Base-by-base conservation (phyloP, 2,329 filamentous ascomycete genomes). In the Cryphonectria parasitica region DNA sequence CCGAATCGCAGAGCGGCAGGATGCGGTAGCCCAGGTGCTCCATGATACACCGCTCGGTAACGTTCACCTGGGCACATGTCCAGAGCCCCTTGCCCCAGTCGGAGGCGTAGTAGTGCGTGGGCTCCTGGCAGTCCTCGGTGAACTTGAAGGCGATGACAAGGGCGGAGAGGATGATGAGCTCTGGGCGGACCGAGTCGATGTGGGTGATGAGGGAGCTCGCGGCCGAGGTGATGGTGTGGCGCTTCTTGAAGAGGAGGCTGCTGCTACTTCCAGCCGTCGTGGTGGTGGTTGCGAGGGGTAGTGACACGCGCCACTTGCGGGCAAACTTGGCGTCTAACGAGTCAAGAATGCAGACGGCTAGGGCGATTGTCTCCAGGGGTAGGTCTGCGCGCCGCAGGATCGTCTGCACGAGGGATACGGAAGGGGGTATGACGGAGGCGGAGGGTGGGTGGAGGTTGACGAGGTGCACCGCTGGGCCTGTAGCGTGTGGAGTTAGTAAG, bases 61-160 rank as follows among this genome's bases (percentile, higher is more conserved):
- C 84, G 74, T 90, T 90, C 75, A 91, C 83, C 81, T 91, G 89
- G 69, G 86, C 83, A 75, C 83, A 84, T 2, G 87, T 86, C 89
- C 90, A 92, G 64, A 85, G 75, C 64, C 82, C 81, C 36, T 79
- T 81, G 31, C 86, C 89, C 87, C 89, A 91, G 39, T 77, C 78
- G 22, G 81, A 75, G 72, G 83, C 82, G 79, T 89, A 90, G 76
- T 85, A 85, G 64, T 81, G 80, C 0, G 87, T 87, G 5, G 83
- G 79, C 72, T 85, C 83, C 75, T 88, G 84, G 66, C 82, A 80
- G 79, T 92, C 90, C 74, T 90, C 87, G 61, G 86, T 83, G 75
- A 91, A 91, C 79, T 92, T 91, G 76, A 85, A 82, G n/a, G 89
- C 88, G 67, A 91, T 87, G 73, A 90, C 82, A 25, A 92, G 81